A percentile compares a stretch with the other conserved stretches of the same genome.
Conservation (phyloP, 2,329 filamentous ascomycete species). For the Penicillium brasilianum region DNA sequence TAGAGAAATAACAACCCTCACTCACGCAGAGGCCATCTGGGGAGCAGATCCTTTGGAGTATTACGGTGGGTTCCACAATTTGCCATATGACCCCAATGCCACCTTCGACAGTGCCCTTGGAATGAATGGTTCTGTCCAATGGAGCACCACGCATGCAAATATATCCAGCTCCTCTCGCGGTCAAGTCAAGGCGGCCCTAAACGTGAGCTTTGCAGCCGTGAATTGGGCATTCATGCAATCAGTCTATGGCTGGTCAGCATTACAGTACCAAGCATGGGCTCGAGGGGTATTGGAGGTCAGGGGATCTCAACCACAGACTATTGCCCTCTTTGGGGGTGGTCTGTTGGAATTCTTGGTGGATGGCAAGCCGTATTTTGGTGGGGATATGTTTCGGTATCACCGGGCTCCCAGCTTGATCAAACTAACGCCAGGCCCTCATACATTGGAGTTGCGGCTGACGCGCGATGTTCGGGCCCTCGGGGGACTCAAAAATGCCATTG, state of each 20-base stretch:
- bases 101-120: slow-evolving; percentile 58
- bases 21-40: slow-evolving; percentile 59
- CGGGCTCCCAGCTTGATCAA: slow-evolving; percentile 57
- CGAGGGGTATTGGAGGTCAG: slow-evolving; percentile 54
- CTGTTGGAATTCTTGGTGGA: slow-evolving; percentile 61
- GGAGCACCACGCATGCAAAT: slow-evolving; percentile 50
- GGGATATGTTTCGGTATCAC: slow-evolving; percentile 60
- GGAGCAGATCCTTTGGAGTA: slow-evolving; percentile 63
- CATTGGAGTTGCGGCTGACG: slow-evolving; percentile 58
- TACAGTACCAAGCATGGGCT: slow-evolving; percentile 65
- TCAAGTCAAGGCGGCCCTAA: slow-evolving; percentile 47
- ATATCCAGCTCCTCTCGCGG: slow-evolving; percentile 31
- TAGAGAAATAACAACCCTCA: background rate
- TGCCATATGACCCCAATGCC: slow-evolving; percentile 50
- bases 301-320: slow-evolving; percentile 36
- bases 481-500: slow-evolving; percentile 52
- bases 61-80: slow-evolving; percentile 57
- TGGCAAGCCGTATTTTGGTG: slow-evolving; percentile 59
- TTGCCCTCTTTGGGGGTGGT: slow-evolving; percentile 54
- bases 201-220: slow-evolving; percentile 55
- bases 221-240: slow-evolving; percentile 59
- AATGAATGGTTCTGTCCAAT: slow-evolving; percentile 56
- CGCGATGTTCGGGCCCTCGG: slow-evolving; percentile 64
- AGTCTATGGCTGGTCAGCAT: slow-evolving; percentile 63
- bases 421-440: slow-evolving; percentile 56